phyloP scores from a whole-genome alignment of 352 stramenopile genomes.

The Phytophthora lateralis region DNA sequence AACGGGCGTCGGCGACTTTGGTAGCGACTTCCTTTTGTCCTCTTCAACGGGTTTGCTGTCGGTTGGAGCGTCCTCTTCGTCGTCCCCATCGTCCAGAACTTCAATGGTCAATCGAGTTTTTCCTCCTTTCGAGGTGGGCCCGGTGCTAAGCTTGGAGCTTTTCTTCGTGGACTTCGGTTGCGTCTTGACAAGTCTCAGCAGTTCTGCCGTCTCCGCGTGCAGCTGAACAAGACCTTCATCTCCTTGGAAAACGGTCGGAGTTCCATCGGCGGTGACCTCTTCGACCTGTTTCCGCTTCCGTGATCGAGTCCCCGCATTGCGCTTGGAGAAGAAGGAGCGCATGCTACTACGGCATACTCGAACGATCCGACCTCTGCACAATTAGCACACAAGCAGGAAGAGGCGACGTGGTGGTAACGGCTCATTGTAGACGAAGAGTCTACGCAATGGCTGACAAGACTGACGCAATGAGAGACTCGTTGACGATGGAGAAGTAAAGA shows the following conservation, averaged over 20 bases:
- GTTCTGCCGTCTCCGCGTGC: slow-evolving; percentile 59
- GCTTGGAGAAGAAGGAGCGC: slow-evolving; percentile 46
- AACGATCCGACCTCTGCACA: slow-evolving; percentile 15
- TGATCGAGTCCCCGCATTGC: slow-evolving; percentile 27
- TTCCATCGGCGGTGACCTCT: slow-evolving; percentile 14
- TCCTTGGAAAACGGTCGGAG: slow-evolving; percentile 37
- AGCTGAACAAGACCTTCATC: slow-evolving; percentile 65
- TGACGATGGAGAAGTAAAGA: background rate
- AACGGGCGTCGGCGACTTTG: slow-evolving; percentile 8
- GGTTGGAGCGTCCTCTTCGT: slow-evolving; percentile 16
- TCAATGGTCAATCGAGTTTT: slow-evolving; percentile 72
- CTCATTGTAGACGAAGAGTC: background rate
- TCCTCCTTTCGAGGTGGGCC: slow-evolving; percentile 6
- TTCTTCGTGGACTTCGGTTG: slow-evolving; percentile 31
- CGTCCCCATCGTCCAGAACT: slow-evolving; percentile 59
- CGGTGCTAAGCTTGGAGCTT: slow-evolving; percentile 23
- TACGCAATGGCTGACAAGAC: slow-evolving; percentile 11
- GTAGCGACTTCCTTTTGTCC: slow-evolving; percentile 4
- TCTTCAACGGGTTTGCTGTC: slow-evolving; percentile 2
- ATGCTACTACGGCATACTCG: slow-evolving; percentile 35
- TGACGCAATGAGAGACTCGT: slow-evolving; percentile 7
- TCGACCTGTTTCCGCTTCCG: slow-evolving; percentile 31
- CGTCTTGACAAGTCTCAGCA: slow-evolving; percentile 64
- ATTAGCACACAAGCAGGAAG: slow-evolving; percentile 22
- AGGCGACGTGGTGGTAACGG: slow-evolving; percentile 23